Evolutionary conservation across 768 basidiomycete species (phyloP).

Genomic region (Tricholoma flavovirens): DNA sequence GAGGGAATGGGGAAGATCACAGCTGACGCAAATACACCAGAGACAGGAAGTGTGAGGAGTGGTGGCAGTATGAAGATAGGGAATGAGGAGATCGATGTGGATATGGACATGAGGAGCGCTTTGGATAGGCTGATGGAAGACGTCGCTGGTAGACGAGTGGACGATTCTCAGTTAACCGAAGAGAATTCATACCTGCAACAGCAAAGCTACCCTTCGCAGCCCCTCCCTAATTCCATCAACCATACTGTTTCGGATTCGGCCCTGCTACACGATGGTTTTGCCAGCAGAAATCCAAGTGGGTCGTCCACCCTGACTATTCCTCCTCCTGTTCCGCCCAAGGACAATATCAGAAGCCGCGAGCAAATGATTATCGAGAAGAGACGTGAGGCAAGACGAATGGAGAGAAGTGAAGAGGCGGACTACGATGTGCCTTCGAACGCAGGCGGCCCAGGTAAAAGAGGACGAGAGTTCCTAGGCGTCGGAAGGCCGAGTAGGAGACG

Average conservation of each 20-base stretch:
- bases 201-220: conserved; percentile 13
- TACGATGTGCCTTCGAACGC: conserved; percentile 18
- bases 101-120: conserved; percentile 68
- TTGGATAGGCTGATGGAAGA: conserved; percentile 71
- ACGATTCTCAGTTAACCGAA: conserved; percentile 38
- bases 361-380: conserved; percentile 67
- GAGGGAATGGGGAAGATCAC: background rate
- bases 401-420: conserved; percentile 39
- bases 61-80: conserved; percentile 31
- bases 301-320: conserved; percentile 32
- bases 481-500: conserved; percentile 56
- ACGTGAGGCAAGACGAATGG: conserved; percentile 51
- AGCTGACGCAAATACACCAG: background rate
- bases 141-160: conserved; percentile 40
- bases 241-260: conserved; percentile 51
- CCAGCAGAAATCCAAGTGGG: conserved; percentile 37
- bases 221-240: conserved; percentile 24
- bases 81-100: conserved; percentile 48
- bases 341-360: conserved; percentile 62
- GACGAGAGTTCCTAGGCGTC: conserved; percentile 28
- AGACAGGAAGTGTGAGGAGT: conserved; percentile 21
- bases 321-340: conserved; percentile 53
- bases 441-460: background rate
- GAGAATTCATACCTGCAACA: conserved; percentile 32
- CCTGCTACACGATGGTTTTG: conserved; percentile 31